phyloP scores from a whole-genome alignment of 805 yeast genomes.

The Ogataea paraovalis region DNA sequence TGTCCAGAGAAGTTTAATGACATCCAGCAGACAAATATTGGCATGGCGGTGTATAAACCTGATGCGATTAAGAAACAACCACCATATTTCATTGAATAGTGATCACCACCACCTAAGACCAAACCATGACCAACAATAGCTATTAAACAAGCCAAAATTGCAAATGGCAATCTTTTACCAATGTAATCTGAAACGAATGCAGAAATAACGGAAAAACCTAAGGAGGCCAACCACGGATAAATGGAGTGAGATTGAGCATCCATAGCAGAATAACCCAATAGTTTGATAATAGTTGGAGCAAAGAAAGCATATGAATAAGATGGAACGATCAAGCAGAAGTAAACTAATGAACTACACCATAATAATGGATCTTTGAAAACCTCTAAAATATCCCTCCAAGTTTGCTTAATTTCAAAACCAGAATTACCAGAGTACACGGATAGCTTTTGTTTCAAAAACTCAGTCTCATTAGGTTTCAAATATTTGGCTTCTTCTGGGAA shows the following conservation, averaged over 20 bases:
- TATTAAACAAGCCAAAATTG: constrained; percentile 28
- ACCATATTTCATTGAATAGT: constrained; percentile 47
- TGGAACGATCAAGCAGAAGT: constrained; percentile 67
- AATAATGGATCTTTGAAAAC: constrained; percentile 60
- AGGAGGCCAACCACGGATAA: constrained; percentile 80
- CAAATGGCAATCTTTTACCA: constrained; percentile 43
- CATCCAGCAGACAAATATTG: constrained; percentile 65
- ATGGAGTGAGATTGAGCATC: constrained; percentile 77
- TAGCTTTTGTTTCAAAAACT: constrained; percentile 54
- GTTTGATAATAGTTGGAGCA: constrained; percentile 60
- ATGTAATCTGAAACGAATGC: constrained; percentile 60
- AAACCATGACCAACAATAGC: constrained; percentile 54
- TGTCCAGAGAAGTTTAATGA: constrained; percentile 63
- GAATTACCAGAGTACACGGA: constrained; percentile 49
- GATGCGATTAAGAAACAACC: constrained; percentile 58
- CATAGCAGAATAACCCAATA: constrained; percentile 63
- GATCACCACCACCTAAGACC: constrained; percentile 41
- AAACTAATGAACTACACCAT: constrained; percentile 54
- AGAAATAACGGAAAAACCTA: constrained; percentile 58
- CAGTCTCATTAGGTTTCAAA: constrained; percentile 47
- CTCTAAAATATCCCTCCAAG: constrained; percentile 39
- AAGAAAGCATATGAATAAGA: constrained; percentile 74
- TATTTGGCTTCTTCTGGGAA: constrained; percentile 68
- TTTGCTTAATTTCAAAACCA: constrained; percentile 45
- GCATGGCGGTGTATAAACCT: constrained; percentile 65